A percentile compares a stretch with the other conserved stretches of the same genome.
Evolutionary conservation across 495 filamentous ascomycete species (phyloP).

Genomic region (Bacidia gigantensis): DNA sequence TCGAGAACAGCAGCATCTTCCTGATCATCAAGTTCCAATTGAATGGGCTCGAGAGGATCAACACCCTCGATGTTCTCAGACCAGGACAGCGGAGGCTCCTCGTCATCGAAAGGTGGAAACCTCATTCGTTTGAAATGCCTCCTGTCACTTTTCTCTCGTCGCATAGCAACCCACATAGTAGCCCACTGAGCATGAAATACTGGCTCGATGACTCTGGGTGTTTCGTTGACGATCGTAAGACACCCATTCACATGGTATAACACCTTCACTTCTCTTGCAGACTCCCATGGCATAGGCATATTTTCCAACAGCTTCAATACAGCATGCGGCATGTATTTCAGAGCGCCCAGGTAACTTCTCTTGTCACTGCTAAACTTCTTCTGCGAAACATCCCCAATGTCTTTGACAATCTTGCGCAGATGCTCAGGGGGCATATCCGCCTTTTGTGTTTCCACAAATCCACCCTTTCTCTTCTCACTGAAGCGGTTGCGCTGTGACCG

Average conservation of each 20-base stretch:
- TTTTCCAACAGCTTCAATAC: conserved; percentile 97
- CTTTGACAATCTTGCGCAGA: conserved; percentile 92
- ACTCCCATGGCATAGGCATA: conserved; percentile 99
- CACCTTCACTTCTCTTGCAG: conserved; percentile 87
- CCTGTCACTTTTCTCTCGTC: conserved; percentile 92
- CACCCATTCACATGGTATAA: conserved; percentile 98
- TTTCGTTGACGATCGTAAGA: conserved; percentile 93
- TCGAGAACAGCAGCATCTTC: conserved; percentile 86
- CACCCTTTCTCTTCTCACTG: conserved; percentile 89
- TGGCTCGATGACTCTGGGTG: conserved; percentile 90
- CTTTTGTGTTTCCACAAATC: conserved; percentile 95
- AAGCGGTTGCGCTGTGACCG: conserved; percentile 85
- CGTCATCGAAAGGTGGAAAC: conserved; percentile 97
- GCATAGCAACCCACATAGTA: conserved; percentile 98
- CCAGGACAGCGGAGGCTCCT: conserved; percentile 95
- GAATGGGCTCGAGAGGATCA: conserved; percentile 93
- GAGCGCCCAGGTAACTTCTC: conserved; percentile 87
- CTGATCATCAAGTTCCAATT: conserved; percentile 96
- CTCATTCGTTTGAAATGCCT: conserved; percentile 98
- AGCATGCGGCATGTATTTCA: conserved; percentile 99
- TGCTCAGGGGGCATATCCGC: conserved; percentile 98
- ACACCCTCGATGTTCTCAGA: conserved; percentile 98
- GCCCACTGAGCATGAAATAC: conserved; percentile 99
- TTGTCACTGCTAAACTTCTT: conserved; percentile 99
- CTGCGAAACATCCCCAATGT: conserved; percentile 98